A percentile compares a stretch with the other conserved stretches of the same genome.
These are phyloP conservation scores for Dipteronia dyeriana DNA, from an alignment of 345 rosid genomes.

Conservation along the genomic window DNA sequence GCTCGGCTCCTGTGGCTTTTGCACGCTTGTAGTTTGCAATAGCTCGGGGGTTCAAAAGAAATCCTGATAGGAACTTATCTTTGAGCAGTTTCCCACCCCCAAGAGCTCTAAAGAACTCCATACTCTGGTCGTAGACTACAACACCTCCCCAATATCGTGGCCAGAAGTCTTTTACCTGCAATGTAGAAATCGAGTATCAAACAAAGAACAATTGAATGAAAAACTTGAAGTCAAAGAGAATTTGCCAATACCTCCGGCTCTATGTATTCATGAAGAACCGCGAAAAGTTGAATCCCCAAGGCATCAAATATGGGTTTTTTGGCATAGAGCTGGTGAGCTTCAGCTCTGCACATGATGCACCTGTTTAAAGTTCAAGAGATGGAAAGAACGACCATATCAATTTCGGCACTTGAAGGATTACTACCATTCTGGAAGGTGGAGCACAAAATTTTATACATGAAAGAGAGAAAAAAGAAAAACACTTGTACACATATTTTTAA, in stretches of 20 bases:
- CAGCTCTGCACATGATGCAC: conserved; percentile 82
- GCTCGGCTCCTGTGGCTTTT: conserved; percentile 48
- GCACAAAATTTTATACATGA: neutral
- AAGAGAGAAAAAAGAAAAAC: neutral
- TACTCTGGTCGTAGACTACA: conserved; percentile 45
- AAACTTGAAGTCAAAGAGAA: conserved; percentile 12
- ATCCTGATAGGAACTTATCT: conserved; percentile 64
- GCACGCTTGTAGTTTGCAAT: conserved; percentile 68
- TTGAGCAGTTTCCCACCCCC: conserved; percentile 63
- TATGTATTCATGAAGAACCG: conserved; percentile 65
- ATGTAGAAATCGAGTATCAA: conserved; percentile 9
- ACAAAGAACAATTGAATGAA: conserved; percentile 10
- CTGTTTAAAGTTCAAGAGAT: conserved; percentile 36
- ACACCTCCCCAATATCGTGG: conserved; percentile 73
- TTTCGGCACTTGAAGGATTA: neutral
- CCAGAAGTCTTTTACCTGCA: conserved; percentile 67
- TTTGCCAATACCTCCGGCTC: conserved; percentile 57
- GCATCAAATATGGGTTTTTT: conserved; percentile 65
- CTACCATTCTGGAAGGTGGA: neutral
- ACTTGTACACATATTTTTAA: neutral
- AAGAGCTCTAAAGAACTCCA: conserved; percentile 67
- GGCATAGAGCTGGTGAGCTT: conserved; percentile 62
- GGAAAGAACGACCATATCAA: conserved; percentile 4
- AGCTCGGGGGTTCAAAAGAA: conserved; percentile 62
- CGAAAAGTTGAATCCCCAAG: conserved; percentile 54